Evolutionary conservation across 192 early-diverging fungal genomes (phyloP).

Genomic region (Coemansia sp.): DNA sequence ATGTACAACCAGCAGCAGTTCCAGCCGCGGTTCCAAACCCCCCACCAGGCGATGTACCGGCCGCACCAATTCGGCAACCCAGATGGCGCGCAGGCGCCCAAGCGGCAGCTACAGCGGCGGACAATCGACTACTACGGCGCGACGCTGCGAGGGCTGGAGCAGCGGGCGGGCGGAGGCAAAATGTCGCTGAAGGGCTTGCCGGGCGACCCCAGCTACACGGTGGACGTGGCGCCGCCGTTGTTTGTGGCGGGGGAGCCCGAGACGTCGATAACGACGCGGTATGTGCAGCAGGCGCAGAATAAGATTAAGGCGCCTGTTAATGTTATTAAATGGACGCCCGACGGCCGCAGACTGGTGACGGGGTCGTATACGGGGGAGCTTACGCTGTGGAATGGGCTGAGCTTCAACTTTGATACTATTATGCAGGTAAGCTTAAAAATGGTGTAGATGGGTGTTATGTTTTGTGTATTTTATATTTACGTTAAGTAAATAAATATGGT

Average conservation of each 20-base stretch:
- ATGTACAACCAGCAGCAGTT: constrained; percentile 18
- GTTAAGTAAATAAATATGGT: constrained; percentile 6
- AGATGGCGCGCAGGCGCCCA: constrained; percentile 62
- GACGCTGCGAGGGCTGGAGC: constrained; percentile 70
- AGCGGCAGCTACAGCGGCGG: constrained; percentile 87
- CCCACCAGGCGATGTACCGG: neutral
- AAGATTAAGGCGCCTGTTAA: constrained; percentile 90
- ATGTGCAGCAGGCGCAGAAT: constrained; percentile 66
- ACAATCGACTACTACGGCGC: constrained; percentile 94
- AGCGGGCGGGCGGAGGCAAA: constrained; percentile 10
- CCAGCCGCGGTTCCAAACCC: constrained; percentile 23
- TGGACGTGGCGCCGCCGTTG: constrained; percentile 58
- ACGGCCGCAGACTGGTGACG: constrained; percentile 90
- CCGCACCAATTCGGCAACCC: constrained; percentile 5
- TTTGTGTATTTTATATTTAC: constrained; percentile 5
- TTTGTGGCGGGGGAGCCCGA: constrained; percentile 45
- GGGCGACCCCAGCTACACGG: constrained; percentile 44
- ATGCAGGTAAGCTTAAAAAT: constrained; percentile 61
- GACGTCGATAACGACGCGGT: constrained; percentile 36
- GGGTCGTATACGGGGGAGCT: constrained; percentile 94
- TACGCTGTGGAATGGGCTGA: constrained; percentile 96
- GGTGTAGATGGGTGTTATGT: neutral
- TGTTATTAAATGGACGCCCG: constrained; percentile 94
- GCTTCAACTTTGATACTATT: constrained; percentile 98
- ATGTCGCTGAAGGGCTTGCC: constrained; percentile 29